These are phyloP conservation scores for Mycosarcoma mackinlayi DNA, from an alignment of 1,284 basidiomycete genomes.

Conservation along the genomic window DNA sequence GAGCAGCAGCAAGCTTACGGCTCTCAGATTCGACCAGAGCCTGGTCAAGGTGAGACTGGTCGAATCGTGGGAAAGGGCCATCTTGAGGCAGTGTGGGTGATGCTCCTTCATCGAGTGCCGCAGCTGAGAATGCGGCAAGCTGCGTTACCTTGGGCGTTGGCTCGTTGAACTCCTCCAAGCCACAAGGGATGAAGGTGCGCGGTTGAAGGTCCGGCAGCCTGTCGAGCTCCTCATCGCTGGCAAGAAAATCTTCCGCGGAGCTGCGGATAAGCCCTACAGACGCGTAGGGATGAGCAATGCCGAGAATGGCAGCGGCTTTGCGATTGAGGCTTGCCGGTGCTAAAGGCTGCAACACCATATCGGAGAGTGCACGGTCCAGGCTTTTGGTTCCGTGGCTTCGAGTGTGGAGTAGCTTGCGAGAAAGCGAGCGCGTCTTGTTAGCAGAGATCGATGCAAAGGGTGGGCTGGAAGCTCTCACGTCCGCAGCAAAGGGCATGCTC, in stretches of 20 bases:
- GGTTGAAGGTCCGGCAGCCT: background rate
- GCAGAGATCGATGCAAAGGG: conserved; percentile 2
- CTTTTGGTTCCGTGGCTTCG: conserved; percentile 22
- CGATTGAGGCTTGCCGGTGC: conserved; percentile 20
- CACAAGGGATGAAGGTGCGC: conserved; percentile 16
- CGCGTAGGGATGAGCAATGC: conserved; percentile 41
- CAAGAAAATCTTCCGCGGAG: conserved; percentile 14
- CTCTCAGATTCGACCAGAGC: conserved; percentile 29
- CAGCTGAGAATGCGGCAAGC: conserved; percentile 35
- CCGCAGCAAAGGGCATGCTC: conserved; percentile 22
- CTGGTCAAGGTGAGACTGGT: conserved; percentile 21
- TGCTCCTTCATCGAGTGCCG: conserved; percentile 33
- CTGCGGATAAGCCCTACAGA: conserved; percentile 1
- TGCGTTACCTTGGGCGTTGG: conserved; percentile 34
- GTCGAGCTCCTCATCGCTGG: conserved; percentile 19
- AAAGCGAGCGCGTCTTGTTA: conserved; percentile 22
- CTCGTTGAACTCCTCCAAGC: conserved; percentile 36
- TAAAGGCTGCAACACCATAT: conserved; percentile 1
- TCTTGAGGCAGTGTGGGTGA: conserved; percentile 45
- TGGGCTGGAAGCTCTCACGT: background rate
- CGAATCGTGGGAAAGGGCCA: conserved; percentile 20
- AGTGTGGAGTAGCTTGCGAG: conserved; percentile 23
- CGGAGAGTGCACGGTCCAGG: conserved; percentile 18
- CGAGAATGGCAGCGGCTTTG: conserved; percentile 41
- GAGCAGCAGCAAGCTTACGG: conserved; percentile 25